Percentiles rank a stretch among this genome's conserved stretches.
Evolutionary conservation across 441 rosid species (phyloP).

Genomic region (Gossypium trilobum): DNA sequence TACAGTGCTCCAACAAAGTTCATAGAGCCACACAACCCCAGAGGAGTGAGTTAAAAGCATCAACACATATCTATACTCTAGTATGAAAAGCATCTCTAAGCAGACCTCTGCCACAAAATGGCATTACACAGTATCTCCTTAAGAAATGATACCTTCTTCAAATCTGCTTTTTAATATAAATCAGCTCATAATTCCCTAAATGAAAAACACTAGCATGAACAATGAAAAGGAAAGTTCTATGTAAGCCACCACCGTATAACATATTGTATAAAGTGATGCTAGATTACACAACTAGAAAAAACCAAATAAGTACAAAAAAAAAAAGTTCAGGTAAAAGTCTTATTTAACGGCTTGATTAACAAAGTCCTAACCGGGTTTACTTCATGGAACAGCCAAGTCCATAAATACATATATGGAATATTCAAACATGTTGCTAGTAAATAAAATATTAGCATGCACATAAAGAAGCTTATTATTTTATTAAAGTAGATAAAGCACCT

Average conservation of each 20-base stretch:
- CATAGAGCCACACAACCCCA: background rate
- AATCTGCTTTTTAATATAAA: background rate
- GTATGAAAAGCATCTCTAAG: background rate
- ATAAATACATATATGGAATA: background rate
- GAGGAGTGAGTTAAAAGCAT: background rate
- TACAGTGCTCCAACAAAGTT: background rate
- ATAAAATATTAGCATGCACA: background rate
- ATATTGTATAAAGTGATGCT: background rate
- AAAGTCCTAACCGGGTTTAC: background rate
- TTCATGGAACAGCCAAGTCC: background rate
- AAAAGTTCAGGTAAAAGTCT: background rate
- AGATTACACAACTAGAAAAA: background rate
- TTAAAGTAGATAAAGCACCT: slow-evolving; percentile 27
- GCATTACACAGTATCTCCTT: background rate
- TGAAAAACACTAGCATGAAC: background rate
- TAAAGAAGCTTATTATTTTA: background rate
- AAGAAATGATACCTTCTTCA: background rate
- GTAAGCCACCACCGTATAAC: background rate
- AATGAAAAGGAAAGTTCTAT: background rate
- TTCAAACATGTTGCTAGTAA: background rate
- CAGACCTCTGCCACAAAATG: background rate
- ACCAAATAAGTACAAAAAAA: background rate
- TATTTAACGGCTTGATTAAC: background rate
- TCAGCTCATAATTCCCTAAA: background rate
- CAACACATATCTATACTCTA: background rate